These are phyloP conservation scores for Ophiostoma montium DNA, from an alignment of 2,329 filamentous ascomycete species.

Conservation along the genomic window DNA sequence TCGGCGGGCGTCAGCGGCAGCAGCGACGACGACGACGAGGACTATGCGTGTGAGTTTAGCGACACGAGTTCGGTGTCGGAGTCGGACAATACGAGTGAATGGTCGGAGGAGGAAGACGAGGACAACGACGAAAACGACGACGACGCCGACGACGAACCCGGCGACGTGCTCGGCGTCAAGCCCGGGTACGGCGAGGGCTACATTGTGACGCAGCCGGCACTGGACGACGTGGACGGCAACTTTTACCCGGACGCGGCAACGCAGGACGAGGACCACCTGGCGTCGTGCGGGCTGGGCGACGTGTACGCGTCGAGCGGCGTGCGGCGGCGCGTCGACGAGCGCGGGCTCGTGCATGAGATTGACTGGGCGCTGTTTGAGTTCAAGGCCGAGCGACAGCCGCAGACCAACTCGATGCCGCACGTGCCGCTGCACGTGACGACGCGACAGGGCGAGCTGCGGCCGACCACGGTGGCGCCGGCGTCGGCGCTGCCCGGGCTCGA, in stretches of 20 bases:
- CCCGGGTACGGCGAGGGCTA: conserved; percentile 64
- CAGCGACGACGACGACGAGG: conserved; percentile 27
- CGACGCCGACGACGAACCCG: conserved; percentile 30
- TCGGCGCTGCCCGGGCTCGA: conserved; percentile 55
- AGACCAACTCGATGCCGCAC: conserved; percentile 53
- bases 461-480: conserved; percentile 44
- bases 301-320: conserved; percentile 86
- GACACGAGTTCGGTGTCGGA: conserved; percentile 40
- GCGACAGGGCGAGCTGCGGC: too few relatives aligned
- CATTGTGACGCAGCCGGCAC: conserved; percentile 77
- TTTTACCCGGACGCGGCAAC: conserved; percentile 64
- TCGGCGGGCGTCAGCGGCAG: conserved; percentile 23
- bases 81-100: conserved; percentile 37
- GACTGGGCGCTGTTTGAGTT: conserved; percentile 92
- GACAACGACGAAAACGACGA: conserved; percentile 38
- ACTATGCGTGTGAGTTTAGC: conserved; percentile 46
- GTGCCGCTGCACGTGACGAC: conserved; percentile 9
- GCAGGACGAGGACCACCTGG: conserved; percentile 68
- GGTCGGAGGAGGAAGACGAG: conserved; percentile 31
- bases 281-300: conserved; percentile 66
- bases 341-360: conserved; percentile 73
- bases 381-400: conserved; percentile 52
- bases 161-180: conserved; percentile 67
- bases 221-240: conserved; percentile 71
- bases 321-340: conserved; percentile 53